Conservation (phyloP, 805 yeast genomes). For the Monosporozyma yasuniensis region DNA sequence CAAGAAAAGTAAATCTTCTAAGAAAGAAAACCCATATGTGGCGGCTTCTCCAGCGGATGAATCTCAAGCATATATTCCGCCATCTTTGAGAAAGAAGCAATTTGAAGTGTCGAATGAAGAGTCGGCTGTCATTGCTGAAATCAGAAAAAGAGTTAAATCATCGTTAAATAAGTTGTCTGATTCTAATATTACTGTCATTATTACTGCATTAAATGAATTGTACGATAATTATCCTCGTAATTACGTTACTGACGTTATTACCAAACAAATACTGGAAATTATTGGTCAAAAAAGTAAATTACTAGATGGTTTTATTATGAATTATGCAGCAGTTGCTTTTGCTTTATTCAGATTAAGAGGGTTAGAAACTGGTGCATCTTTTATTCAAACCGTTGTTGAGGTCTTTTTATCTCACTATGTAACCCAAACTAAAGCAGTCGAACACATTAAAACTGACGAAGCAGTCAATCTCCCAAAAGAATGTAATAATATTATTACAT, state of each 20-base stretch:
- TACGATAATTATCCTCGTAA: constrained; percentile 68
- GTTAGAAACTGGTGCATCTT: constrained; percentile 79
- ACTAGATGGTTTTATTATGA: constrained; percentile 67
- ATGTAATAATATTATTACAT: constrained; percentile 57
- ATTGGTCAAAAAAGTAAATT: constrained; percentile 55
- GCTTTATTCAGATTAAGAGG: constrained; percentile 76
- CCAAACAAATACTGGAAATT: constrained; percentile 55
- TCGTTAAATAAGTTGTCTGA: constrained; percentile 84
- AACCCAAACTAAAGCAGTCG: constrained; percentile 7
- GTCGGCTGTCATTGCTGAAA: constrained; percentile 39
- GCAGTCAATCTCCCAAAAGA: constrained; percentile 32
- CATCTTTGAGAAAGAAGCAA: constrained; percentile 61
- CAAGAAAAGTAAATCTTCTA: constrained; percentile 24
- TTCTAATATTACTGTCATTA: constrained; percentile 64
- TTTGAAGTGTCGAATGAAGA: constrained; percentile 31
- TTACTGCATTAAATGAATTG: constrained; percentile 55
- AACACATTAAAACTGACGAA: constrained; percentile 7
- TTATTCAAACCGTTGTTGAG: constrained; percentile 74
- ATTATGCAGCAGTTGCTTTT: constrained; percentile 69
- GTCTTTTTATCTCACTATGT: constrained; percentile 41
- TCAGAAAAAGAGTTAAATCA: constrained; percentile 66
- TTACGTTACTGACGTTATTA: constrained; percentile 61
- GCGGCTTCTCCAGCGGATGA: constrained; percentile 40
- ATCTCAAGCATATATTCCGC: constrained; percentile 68
- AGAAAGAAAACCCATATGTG: constrained; percentile 63